Conservation (phyloP, 768 basidiomycete genomes). For the Boletus tomentosulus region DNA sequence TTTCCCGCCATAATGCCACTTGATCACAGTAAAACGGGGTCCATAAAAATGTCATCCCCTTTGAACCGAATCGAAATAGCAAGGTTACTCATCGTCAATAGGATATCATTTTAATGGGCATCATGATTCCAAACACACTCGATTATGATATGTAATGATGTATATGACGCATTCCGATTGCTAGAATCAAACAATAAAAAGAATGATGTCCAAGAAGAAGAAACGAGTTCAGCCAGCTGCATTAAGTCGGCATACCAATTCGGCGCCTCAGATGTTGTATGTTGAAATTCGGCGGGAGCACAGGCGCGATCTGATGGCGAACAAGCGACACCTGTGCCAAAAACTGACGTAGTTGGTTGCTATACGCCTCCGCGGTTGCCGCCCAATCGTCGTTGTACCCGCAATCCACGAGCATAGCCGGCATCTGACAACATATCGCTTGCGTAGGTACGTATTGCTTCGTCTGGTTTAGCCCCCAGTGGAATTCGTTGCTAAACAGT, state of each 20-base stretch:
- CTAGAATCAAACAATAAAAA: background rate
- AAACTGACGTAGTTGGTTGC: conserved; percentile 28
- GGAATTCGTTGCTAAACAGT: conserved; percentile 26
- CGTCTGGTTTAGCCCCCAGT: conserved; percentile 25
- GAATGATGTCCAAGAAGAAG: background rate
- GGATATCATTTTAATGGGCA: conserved; percentile 2
- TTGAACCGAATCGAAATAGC: background rate
- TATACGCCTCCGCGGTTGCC: conserved; percentile 27
- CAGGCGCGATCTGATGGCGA: conserved; percentile 29
- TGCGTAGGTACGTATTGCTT: conserved; percentile 27
- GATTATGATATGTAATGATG: background rate
- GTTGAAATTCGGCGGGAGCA: conserved; percentile 31
- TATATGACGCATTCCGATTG: background rate
- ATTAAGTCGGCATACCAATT: conserved; percentile 22
- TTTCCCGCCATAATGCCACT: too few relatives aligned
- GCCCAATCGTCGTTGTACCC: conserved; percentile 29
- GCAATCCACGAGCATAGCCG: conserved; percentile 23
- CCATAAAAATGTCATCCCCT: background rate
- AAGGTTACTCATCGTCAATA: background rate
- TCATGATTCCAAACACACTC: background rate
- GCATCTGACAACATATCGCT: conserved; percentile 17
- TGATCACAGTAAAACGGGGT: background rate
- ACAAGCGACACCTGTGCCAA: conserved; percentile 29
- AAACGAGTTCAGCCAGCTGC: background rate
- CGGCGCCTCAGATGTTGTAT: conserved; percentile 30